These are phyloP conservation scores for Nigrograna mackinnonii DNA, from an alignment of 2,329 filamentous ascomycete species.

Conservation along the genomic window DNA sequence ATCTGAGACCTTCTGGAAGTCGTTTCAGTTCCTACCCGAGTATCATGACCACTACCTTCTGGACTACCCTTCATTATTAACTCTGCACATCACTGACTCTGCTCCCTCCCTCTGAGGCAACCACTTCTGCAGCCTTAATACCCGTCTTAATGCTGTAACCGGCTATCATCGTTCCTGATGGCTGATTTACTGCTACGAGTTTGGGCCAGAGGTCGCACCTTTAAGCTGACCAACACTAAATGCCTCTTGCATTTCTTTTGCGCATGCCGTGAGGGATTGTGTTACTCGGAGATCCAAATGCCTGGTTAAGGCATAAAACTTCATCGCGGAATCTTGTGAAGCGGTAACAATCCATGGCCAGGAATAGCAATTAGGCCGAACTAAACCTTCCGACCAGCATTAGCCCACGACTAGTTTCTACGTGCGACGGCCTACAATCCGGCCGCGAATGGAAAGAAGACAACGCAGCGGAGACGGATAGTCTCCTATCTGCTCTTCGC, in stretches of 20 bases:
- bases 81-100: constrained; percentile 11
- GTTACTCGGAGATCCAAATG: not conserved
- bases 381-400: no score
- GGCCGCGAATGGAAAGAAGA: no score
- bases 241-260: not conserved
- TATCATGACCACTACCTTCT: constrained; percentile 1
- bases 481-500: no score
- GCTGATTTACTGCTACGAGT: no score
- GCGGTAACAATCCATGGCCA: no score
- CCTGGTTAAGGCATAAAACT: constrained; percentile 1
- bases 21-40: constrained; percentile 19
- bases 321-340: no score
- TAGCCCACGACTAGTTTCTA: no score
- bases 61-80: constrained; percentile 10
- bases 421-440: no score
- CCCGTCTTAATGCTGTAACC: constrained; percentile 16
- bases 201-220: not conserved
- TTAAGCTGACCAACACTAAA: not conserved
- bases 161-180: constrained; percentile 11
- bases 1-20: constrained; percentile 25
- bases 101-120: constrained; percentile 8
- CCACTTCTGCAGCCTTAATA: constrained; percentile 14
- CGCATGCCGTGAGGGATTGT: not conserved
- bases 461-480: no score
- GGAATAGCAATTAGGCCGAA: no score